Percentiles rank a stretch among this genome's conserved stretches.
phyloP scores from a whole-genome alignment of 768 basidiomycete species.

The Xanthoconium purpureum region DNA sequence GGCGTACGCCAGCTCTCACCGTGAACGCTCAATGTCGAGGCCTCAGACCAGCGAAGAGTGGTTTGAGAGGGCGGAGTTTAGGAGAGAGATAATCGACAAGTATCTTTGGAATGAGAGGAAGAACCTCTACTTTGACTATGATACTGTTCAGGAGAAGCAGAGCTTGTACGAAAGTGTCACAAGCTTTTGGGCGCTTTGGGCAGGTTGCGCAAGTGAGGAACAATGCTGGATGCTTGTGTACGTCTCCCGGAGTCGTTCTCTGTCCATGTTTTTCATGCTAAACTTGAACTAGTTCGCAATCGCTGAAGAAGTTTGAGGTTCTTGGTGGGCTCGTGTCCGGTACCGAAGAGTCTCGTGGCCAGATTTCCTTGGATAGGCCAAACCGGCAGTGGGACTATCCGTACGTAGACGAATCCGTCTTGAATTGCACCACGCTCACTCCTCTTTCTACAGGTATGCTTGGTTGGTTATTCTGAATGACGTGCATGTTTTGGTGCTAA shows the following conservation, averaged over 20 bases:
- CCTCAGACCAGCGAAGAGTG: conserved; percentile 83
- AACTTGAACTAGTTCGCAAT: conserved; percentile 57
- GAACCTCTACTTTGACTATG: conserved; percentile 94
- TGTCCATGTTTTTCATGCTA: conserved; percentile 8
- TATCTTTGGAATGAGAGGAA: conserved; percentile 97
- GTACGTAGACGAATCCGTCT: conserved; percentile 43
- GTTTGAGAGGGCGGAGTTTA: conserved; percentile 85
- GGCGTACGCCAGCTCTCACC: conserved; percentile 59
- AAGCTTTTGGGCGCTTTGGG: conserved; percentile 94
- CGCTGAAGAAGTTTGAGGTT: conserved; percentile 93
- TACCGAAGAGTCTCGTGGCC: conserved; percentile 93
- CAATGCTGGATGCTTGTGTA: conserved; percentile 93
- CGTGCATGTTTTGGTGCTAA: conserved; percentile 8
- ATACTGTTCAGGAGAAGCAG: conserved; percentile 87
- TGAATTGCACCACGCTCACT: conserved; percentile 6
- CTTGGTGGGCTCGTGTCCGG: conserved; percentile 94
- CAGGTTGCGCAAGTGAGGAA: conserved; percentile 93
- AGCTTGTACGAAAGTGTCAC: conserved; percentile 97
- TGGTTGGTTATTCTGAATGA: conserved; percentile 41
- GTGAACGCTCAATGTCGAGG: conserved; percentile 57
- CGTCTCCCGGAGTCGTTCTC: conserved; percentile 32
- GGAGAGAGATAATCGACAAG: conserved; percentile 84
- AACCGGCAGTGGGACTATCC: conserved; percentile 99
- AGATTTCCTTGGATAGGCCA: conserved; percentile 92
- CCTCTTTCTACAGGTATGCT: conserved; percentile 50